Base-by-base conservation (phyloP, 2,329 filamentous ascomycete species). In the Botryotinia narcissicola region DNA sequence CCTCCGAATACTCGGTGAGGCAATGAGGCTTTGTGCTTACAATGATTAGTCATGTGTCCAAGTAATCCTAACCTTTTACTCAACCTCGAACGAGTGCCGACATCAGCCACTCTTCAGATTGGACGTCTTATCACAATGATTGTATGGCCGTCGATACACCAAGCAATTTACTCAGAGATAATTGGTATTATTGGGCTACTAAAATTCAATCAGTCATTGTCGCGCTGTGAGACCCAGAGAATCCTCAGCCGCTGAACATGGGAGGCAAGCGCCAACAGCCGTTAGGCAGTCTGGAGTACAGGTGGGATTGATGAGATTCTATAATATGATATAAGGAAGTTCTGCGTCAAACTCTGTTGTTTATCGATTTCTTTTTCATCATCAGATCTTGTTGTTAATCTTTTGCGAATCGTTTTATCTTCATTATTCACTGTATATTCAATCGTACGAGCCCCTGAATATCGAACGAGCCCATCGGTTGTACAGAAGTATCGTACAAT, bases 261-360 rank as follows among this genome's bases (percentile, higher is more conserved):
- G 70, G 32, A 68, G 29, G 63, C 69, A 72, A 69, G 63, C 71
- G 63, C 71, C 64, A 59, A 59, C 42, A 61, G 63, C 44, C 22
- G 29, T 48, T 59, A 22, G 29, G 48, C 59, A 32, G 37, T 44
- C 46, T 22, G 29, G 14, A 44, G 14, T 25, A 18, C 40, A 61
- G 63, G 64, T 37, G 63, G 63, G 35, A 25, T 40, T 57, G 20
- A 20, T 61, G 42, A 29, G 25, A 44, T 44, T 48, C 10, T 48
- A 35, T 8, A 61, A 44, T 37, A 14, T 69, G 29, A 37, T 62
- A 46, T 70, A 70, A 70, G 40, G 9, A 59, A 44, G 35, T 44
- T 70, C 29, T 46, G 5, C 54, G 10, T 69, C 32, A 7, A 57
- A 29, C 6, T 69, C 40, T 61, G 51, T 8, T 8, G 8, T 44